Conservation (phyloP, 2,329 filamentous ascomycete genomes). For the Amylocarpus encephaloides region DNA sequence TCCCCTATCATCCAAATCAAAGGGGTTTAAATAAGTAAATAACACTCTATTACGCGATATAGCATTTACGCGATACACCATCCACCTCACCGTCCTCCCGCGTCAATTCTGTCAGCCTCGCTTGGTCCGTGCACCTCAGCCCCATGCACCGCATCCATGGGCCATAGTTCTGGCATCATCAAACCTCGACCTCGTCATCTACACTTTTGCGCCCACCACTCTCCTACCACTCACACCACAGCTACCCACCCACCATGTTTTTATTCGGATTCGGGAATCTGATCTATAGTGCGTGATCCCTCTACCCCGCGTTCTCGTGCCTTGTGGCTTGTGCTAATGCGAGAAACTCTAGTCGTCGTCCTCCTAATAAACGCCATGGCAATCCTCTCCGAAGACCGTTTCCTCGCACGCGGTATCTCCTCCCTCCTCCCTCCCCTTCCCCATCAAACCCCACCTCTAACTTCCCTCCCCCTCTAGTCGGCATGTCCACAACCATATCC, state of each 20-base stretch:
- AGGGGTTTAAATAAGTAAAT: no score
- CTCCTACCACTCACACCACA: neutral
- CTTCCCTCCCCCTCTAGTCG: slow-evolving; percentile 50
- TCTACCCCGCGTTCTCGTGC: no score
- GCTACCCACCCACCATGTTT: slow-evolving; percentile 49
- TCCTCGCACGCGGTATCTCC: slow-evolving; percentile 67
- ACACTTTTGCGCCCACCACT: slow-evolving; percentile 1
- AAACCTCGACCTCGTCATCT: slow-evolving; percentile 5
- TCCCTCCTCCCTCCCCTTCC: neutral
- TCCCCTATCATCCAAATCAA: no score
- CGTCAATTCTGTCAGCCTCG: slow-evolving; percentile 13
- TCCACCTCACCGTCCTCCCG: neutral
- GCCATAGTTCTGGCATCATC: slow-evolving; percentile 13
- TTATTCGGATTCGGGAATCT: slow-evolving; percentile 64
- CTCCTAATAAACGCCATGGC: slow-evolving; percentile 92
- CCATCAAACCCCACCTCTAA: neutral
- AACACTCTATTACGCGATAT: no score
- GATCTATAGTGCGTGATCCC: slow-evolving; percentile 55
- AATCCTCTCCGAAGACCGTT: slow-evolving; percentile 89
- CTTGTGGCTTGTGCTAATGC: no score
- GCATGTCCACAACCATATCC: slow-evolving; percentile 62
- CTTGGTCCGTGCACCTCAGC: slow-evolving; percentile 17
- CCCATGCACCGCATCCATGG: no score
- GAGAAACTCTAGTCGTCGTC: slow-evolving; percentile 55
- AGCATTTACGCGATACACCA: no score